Percentiles rank a stretch among this genome's conserved stretches.
Evolutionary conservation across 2,329 filamentous ascomycete species (phyloP).

Genomic region (Stachybotrys chlorohalonatus): DNA sequence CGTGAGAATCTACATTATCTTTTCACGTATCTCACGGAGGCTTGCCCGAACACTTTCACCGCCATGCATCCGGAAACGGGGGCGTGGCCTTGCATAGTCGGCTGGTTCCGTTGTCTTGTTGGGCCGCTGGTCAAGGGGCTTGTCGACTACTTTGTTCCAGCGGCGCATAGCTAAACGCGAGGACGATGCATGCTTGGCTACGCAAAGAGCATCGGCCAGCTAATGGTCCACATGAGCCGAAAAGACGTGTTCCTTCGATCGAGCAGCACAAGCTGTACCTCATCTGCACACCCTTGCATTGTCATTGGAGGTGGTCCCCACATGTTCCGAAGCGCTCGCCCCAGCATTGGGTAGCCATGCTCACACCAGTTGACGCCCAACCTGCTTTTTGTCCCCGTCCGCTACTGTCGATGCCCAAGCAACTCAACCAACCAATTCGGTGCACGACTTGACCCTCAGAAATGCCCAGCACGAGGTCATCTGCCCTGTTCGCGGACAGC

Average conservation of each 20-base stretch:
- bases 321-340: constrained; percentile 5
- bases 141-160: too few relatives aligned
- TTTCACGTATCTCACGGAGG: background rate
- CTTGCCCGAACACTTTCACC: constrained; percentile 1
- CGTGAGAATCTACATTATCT: background rate
- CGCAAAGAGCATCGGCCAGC: background rate
- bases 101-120: background rate
- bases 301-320: background rate
- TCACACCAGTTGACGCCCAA: constrained; percentile 26
- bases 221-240: background rate
- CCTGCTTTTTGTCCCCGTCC: constrained; percentile 14
- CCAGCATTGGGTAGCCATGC: constrained; percentile 29
- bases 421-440: constrained; percentile 13
- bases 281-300: background rate
- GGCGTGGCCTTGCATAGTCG: background rate
- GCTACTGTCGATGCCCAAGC: constrained; percentile 13
- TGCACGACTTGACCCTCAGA: background rate
- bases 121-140: too few relatives aligned
- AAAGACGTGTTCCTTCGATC: background rate
- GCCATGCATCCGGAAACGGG: background rate
- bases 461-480: background rate
- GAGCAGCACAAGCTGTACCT: background rate
- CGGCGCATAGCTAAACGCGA: too few relatives aligned
- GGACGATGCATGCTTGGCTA: background rate
- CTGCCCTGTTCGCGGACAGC: background rate